Percentiles rank a stretch among this genome's conserved stretches.
Evolutionary conservation across 768 basidiomycete species (phyloP).

Genomic region (Hericium rajendrae): DNA sequence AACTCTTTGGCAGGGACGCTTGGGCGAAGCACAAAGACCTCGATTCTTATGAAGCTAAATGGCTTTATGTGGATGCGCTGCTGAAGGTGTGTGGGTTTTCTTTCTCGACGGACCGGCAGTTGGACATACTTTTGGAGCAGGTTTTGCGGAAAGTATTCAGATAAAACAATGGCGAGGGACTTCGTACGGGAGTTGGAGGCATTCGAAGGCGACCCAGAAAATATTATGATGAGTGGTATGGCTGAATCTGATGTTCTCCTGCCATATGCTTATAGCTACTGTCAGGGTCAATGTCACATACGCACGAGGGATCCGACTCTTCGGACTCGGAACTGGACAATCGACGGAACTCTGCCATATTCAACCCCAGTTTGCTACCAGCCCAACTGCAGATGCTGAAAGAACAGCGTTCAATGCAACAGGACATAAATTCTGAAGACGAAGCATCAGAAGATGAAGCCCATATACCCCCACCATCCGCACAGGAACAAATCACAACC

Average conservation of each 20-base stretch:
- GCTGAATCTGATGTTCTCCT: background rate
- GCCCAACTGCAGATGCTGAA: background rate
- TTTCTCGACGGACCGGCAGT: background rate
- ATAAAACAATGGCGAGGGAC: constrained; percentile 67
- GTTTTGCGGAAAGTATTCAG: constrained; percentile 76
- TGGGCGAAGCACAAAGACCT: constrained; percentile 92
- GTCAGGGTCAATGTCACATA: background rate
- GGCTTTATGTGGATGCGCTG: constrained; percentile 81
- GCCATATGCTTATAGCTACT: background rate
- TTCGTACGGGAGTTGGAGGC: constrained; percentile 72
- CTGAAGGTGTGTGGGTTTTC: constrained; percentile 46
- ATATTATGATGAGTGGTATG: constrained; percentile 59
- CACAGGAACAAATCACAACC: background rate
- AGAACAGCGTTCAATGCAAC: background rate
- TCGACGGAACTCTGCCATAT: constrained; percentile 13
- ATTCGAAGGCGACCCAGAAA: constrained; percentile 57
- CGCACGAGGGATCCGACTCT: constrained; percentile 44
- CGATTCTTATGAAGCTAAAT: constrained; percentile 72
- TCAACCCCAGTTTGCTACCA: constrained; percentile 5
- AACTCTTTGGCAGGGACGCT: constrained; percentile 56
- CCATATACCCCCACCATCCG: constrained; percentile 19
- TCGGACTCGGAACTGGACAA: constrained; percentile 43
- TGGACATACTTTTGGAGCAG: constrained; percentile 25
- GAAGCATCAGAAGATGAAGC: constrained; percentile 12
- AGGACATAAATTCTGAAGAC: constrained; percentile 5